phyloP scores from a whole-genome alignment of 1,139 yeast species.

The Pichia inconspicua region DNA sequence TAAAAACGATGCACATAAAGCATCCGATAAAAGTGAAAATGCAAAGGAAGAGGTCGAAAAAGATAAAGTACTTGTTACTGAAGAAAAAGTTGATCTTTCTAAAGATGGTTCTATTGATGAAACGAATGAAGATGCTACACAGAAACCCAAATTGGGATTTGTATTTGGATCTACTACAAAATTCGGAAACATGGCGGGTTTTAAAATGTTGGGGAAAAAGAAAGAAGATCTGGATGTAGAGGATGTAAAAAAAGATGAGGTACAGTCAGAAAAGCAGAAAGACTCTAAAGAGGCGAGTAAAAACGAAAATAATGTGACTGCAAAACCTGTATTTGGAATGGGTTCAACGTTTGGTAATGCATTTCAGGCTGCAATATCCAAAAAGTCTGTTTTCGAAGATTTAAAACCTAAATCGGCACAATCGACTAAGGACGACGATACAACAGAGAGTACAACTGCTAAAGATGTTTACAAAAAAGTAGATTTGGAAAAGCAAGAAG shows the following conservation, averaged over 20 bases:
- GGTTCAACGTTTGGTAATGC: constrained; percentile 54
- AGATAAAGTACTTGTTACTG: background rate
- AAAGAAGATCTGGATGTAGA: background rate
- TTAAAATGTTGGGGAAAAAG: constrained; percentile 20
- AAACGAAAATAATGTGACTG: constrained; percentile 4
- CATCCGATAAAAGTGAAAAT: background rate
- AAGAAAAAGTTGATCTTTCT: too few species aligned
- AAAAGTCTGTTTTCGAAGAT: constrained; percentile 50
- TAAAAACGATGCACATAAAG: background rate
- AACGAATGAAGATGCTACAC: background rate
- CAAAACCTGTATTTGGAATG: constrained; percentile 43
- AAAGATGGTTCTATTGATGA: too few species aligned
- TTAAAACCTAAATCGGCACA: constrained; percentile 13
- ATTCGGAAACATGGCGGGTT: constrained; percentile 37
- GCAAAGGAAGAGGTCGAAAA: background rate
- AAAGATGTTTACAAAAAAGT: constrained; percentile 38
- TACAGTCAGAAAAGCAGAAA: background rate
- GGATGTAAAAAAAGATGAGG: background rate
- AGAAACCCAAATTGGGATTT: constrained; percentile 28
- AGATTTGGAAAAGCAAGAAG: constrained; percentile 44
- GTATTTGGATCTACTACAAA: constrained; percentile 39
- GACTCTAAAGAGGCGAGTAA: background rate
- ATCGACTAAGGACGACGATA: constrained; percentile 12
- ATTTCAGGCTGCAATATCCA: constrained; percentile 40
- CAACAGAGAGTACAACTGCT: constrained; percentile 6